Conservation (phyloP, 2,329 filamentous ascomycete species). For the Fusarium vanettenii region DNA sequence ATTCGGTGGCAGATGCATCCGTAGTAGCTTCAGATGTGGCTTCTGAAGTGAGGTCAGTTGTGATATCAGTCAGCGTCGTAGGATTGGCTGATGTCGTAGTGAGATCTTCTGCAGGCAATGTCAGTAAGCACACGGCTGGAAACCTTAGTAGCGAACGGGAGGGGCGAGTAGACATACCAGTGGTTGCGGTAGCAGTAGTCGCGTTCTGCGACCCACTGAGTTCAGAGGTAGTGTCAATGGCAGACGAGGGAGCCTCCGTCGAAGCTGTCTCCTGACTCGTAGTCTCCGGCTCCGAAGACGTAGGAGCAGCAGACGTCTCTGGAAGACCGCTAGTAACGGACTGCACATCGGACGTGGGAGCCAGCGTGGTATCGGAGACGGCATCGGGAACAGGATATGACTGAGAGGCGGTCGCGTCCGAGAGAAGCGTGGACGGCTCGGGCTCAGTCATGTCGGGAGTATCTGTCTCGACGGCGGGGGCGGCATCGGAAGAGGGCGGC, state of each 20-base stretch:
- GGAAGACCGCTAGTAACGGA: slow-evolving; percentile 3
- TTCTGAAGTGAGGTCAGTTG: slow-evolving; percentile 24
- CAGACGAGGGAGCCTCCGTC: slow-evolving; percentile 28
- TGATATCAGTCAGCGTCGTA: slow-evolving; percentile 31
- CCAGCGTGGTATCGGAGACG: slow-evolving; percentile 23
- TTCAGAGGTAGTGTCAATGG: slow-evolving; percentile 23
- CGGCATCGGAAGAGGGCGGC: slow-evolving; percentile 26
- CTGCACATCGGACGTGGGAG: slow-evolving; percentile 28
- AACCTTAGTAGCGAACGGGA: slow-evolving; percentile 25
- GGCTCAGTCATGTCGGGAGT: slow-evolving; percentile 34
- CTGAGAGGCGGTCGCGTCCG: slow-evolving; percentile 28
- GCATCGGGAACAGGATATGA: slow-evolving; percentile 25
- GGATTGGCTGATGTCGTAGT: slow-evolving; percentile 32
- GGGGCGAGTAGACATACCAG: slow-evolving; percentile 35
- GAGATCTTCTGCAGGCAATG: slow-evolving; percentile 23
- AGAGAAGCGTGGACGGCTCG: slow-evolving; percentile 24
- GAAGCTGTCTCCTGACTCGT: slow-evolving; percentile 30
- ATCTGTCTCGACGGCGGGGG: slow-evolving; percentile 29
- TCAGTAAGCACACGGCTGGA: slow-evolving; percentile 27
- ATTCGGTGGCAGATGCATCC: slow-evolving; percentile 16
- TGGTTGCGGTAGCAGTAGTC: slow-evolving; percentile 24
- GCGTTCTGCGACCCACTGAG: slow-evolving; percentile 31
- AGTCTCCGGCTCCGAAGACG: slow-evolving; percentile 21
- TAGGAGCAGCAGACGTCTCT: slow-evolving; percentile 21
- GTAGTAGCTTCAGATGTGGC: slow-evolving; percentile 22